Conservation (phyloP, 176 grass and related monocot genomes). For the maize (Zea mays) region Zm-B73-REFERENCE-NAM-5.0 NC_050104.1:150051001-150051500, state of each 20-base stretch:
- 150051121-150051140: constrained; percentile 69
- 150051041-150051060: constrained; percentile 86
- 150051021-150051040: constrained; percentile 91
- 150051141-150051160: constrained; percentile 93
- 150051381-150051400: constrained; percentile 72
- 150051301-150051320: constrained; percentile 72
- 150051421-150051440: constrained; percentile 65
- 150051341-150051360: constrained; percentile 52
- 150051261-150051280: constrained; percentile 71
- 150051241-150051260: constrained; percentile 58
- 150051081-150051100: constrained; percentile 95
- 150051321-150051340: constrained; percentile 68
- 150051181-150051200: constrained; percentile 60
- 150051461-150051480: constrained; percentile 48
- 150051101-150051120: constrained; percentile 70
- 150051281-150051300: constrained; percentile 74
- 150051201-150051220: constrained; percentile 77
- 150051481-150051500: constrained; percentile 61
- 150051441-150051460: constrained; percentile 53
- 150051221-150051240: constrained; percentile 83
- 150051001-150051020: constrained; percentile 91
- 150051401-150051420: constrained; percentile 58
- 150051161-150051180: constrained; percentile 51
- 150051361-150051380: constrained; percentile 58
- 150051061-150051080: constrained; percentile 81